Conservation (phyloP, 2,329 filamentous ascomycete species). For the Penicillium sp. region DNA sequence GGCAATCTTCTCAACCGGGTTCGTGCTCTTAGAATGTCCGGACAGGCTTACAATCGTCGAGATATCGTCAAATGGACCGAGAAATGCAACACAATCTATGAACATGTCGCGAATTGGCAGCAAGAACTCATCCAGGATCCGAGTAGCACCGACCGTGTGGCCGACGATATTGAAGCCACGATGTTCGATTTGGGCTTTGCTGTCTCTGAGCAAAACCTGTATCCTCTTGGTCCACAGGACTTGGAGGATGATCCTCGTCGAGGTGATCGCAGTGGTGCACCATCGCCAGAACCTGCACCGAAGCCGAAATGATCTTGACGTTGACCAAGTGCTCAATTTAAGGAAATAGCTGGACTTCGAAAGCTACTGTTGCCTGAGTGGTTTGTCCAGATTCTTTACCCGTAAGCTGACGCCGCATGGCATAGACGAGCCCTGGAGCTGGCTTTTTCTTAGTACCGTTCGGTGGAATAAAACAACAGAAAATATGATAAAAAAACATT, state of each 20-base stretch:
- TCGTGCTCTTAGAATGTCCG: not conserved
- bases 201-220: too few species aligned
- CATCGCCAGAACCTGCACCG: constrained; percentile 3
- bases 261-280: constrained; percentile 6
- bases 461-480: too few species aligned
- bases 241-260: not conserved
- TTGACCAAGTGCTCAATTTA: too few species aligned
- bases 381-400: too few species aligned
- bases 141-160: not conserved
- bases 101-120: not conserved
- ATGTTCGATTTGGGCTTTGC: not conserved
- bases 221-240: too few species aligned
- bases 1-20: not conserved
- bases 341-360: too few species aligned
- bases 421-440: too few species aligned
- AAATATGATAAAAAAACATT: too few species aligned
- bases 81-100: not conserved
- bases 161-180: not conserved
- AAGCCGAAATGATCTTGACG: too few species aligned
- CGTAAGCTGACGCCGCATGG: too few species aligned
- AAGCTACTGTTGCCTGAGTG: too few species aligned
- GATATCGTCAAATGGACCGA: not conserved
- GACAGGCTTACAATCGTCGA: not conserved
- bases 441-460: too few species aligned
- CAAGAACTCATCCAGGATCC: not conserved